These are phyloP conservation scores for Circinella minor DNA, from an alignment of 371 early-diverging fungal species.

Conservation along the genomic window DNA sequence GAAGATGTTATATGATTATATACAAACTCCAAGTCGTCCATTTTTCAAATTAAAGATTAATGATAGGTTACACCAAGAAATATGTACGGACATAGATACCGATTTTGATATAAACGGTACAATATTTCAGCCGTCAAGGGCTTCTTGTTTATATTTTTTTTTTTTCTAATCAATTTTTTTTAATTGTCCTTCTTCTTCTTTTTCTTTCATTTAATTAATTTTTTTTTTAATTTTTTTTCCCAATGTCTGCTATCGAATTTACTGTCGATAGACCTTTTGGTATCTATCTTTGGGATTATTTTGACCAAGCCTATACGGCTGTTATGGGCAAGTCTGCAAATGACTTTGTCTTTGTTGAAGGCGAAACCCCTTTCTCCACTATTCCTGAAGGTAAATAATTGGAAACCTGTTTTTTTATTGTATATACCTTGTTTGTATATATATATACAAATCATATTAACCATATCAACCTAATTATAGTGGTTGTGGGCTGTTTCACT, in stretches of 20 bases:
- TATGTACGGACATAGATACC: too few relatives aligned
- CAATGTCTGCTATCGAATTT: constrained; percentile 25
- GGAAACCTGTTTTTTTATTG: too few relatives aligned
- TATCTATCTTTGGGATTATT: constrained; percentile 54
- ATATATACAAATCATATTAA: background rate
- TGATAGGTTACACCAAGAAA: too few relatives aligned
- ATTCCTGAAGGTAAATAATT: constrained; percentile 30
- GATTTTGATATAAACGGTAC: too few relatives aligned
- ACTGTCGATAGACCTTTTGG: constrained; percentile 51
- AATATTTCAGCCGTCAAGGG: too few relatives aligned
- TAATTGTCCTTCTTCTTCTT: background rate
- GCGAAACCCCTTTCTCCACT: constrained; percentile 28
- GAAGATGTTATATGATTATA: too few relatives aligned
- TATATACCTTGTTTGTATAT: too few relatives aligned
- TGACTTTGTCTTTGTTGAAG: constrained; percentile 23
- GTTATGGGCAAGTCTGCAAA: constrained; percentile 40
- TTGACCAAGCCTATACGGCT: constrained; percentile 47
- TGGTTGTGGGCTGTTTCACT: constrained; percentile 52
- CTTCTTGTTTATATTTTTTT: too few relatives aligned
- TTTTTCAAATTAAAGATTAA: too few relatives aligned
- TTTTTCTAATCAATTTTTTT: background rate
- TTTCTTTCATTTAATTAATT: background rate
- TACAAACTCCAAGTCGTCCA: too few relatives aligned
- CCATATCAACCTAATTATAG: constrained; percentile 25
- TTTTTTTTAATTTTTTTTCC: constrained; percentile 4